Evolutionary conservation across 1,284 basidiomycete genomes (phyloP), one percentile per base, ranked within the genome.

Genomic region (Xerocomus nothofagi): DNA sequence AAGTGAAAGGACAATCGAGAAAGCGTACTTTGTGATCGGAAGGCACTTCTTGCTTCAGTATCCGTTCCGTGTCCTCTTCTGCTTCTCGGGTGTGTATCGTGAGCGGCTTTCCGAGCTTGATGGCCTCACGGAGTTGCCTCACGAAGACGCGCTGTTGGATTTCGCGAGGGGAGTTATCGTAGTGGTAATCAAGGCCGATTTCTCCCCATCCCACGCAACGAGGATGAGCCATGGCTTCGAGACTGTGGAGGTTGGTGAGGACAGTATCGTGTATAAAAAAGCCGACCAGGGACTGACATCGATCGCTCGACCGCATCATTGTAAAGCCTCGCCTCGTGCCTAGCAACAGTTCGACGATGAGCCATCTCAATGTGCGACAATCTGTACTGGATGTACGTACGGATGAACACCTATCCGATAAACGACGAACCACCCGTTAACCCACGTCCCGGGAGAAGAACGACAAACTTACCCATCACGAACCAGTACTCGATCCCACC

Each of bases 121-220:
- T 76, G 0, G 89, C 88, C 2, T 78, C 77, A 15, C 73, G 72
- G 11, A 92, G 75, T 61, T 92, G 90, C 20, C 84, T 73, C 3
- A 68, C 66, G 50, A 92, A 84, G 6, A 91, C 80, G 0, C 71
- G 67, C 53, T 77, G 82, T 60, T 92, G 89, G 0, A 82, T 57
- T 0, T 80, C 76, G 10, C 82, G 78, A 0, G 88, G 85, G 0
- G 88, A 88, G 57, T 82, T 77, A 61, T 88, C 81, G 61, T 91
- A 91, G 65, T 91, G 87, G 59, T 90, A 91, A 56, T 93, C 90
- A 5, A 93, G 76, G 0, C 90, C 89, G 47, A 91, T 91, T 62
- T 92, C 89, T 0, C 90, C 90, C 84, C 85, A 89, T 8, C 86
- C 86, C 6, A 91, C 88, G 56, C 88, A 91, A 10, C 85, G 80